These are phyloP conservation scores for Penicillium occitanis DNA, from an alignment of 2,329 filamentous ascomycete genomes.

Conservation along the genomic window DNA sequence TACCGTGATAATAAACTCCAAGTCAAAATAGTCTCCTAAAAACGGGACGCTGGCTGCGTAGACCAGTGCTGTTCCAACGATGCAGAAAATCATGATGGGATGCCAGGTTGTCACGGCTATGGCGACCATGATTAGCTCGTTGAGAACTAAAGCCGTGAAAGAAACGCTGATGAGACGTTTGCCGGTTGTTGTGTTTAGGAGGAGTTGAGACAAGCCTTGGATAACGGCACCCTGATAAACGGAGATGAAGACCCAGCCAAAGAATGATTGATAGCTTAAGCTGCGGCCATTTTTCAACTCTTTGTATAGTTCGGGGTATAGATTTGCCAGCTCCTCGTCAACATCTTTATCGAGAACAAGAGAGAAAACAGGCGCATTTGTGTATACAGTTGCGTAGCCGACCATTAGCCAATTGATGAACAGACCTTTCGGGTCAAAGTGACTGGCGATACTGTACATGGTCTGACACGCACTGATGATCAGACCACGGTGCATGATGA, in stretches of 20 bases:
- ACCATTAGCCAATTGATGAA: constrained; percentile 98
- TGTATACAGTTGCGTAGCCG: constrained; percentile 94
- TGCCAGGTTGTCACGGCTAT: constrained; percentile 98
- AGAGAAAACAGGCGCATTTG: constrained; percentile 86
- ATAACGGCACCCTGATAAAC: constrained; percentile 96
- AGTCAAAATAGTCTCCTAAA: constrained; percentile 83
- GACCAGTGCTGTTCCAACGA: constrained; percentile 77
- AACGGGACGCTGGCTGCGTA: constrained; percentile 84
- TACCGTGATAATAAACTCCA: constrained; percentile 72
- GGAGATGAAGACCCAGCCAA: constrained; percentile 92
- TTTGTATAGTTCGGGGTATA: constrained; percentile 97
- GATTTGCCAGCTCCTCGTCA: constrained; percentile 85
- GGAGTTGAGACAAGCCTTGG: constrained; percentile 86
- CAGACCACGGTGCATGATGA: constrained; percentile 94
- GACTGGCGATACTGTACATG: constrained; percentile 90
- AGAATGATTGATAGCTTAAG: constrained; percentile 90
- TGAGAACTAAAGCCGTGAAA: constrained; percentile 88
- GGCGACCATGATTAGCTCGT: constrained; percentile 96
- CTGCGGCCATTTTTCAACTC: constrained; percentile 88
- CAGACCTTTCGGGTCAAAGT: constrained; percentile 89
- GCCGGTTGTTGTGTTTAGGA: constrained; percentile 69
- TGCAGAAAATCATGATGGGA: constrained; percentile 79
- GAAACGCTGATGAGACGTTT: constrained; percentile 81
- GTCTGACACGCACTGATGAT: constrained; percentile 97
- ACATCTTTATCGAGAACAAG: constrained; percentile 94